Percentiles rank a stretch among this genome's conserved stretches.
Evolutionary conservation across 805 yeast species (phyloP).

Genomic region (Candida tibetensis): DNA sequence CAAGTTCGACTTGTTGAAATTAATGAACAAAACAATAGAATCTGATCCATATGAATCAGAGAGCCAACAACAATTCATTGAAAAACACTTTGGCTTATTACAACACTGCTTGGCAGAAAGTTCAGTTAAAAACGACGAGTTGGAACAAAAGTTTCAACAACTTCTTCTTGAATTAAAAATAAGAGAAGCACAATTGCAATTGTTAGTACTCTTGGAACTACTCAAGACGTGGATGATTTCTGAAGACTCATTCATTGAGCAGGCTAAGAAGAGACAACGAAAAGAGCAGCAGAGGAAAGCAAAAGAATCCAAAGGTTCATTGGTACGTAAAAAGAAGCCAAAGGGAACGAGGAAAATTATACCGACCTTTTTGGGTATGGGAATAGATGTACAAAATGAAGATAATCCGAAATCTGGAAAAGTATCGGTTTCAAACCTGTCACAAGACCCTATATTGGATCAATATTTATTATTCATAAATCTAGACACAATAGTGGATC

Average conservation of each 20-base stretch:
- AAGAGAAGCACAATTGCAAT: slow-evolving; percentile 57
- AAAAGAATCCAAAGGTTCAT: slow-evolving; percentile 18
- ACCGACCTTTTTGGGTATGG: slow-evolving; percentile 45
- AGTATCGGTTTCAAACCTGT: slow-evolving; percentile 16
- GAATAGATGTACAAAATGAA: slow-evolving; percentile 15
- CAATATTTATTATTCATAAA: slow-evolving; percentile 18
- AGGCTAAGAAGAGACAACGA: slow-evolving; percentile 24
- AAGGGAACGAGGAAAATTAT: slow-evolving; percentile 25
- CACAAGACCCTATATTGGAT: slow-evolving; percentile 15
- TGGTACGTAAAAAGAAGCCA: slow-evolving; percentile 19
- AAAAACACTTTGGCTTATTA: slow-evolving; percentile 19
- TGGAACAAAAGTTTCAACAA: slow-evolving; percentile 21
- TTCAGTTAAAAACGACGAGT: slow-evolving; percentile 1
- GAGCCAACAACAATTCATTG: slow-evolving; percentile 19
- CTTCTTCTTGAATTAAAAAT: slow-evolving; percentile 44
- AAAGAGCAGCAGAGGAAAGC: slow-evolving; percentile 21
- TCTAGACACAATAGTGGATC: slow-evolving; percentile 48
- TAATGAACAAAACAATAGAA: background rate
- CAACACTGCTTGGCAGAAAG: slow-evolving; percentile 10
- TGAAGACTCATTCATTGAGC: slow-evolving; percentile 31
- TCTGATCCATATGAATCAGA: slow-evolving; percentile 8
- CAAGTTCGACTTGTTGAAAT: slow-evolving; percentile 21
- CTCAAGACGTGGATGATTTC: slow-evolving; percentile 33
- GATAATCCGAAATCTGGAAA: background rate
- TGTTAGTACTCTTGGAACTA: slow-evolving; percentile 47